phyloP scores from a whole-genome alignment of 1,284 basidiomycete species.

The Afroboletus lepidellus region DNA sequence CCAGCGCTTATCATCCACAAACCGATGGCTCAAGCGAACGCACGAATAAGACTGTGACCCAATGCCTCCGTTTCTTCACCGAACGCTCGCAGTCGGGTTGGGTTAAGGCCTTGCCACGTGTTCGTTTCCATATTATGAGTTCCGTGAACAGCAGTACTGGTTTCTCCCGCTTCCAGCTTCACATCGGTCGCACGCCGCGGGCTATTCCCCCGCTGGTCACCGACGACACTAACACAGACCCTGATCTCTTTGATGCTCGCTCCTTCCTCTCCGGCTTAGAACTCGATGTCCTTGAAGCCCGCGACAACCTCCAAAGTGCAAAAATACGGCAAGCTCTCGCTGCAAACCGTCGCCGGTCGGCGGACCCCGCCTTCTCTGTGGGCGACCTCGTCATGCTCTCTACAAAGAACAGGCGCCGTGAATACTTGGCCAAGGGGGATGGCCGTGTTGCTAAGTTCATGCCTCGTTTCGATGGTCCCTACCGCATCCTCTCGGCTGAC shows the following conservation, averaged over 20 bases:
- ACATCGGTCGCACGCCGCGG: not conserved
- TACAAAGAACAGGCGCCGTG: not conserved
- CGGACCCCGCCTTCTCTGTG: not conserved
- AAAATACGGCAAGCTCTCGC: not conserved
- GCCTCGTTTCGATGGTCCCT: not conserved
- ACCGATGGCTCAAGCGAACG: not conserved
- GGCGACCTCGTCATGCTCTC: not conserved
- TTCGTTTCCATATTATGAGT: not conserved
- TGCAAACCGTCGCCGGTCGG: not conserved
- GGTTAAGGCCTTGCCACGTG: not conserved
- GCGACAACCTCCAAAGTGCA: not conserved
- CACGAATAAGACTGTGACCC: not conserved
- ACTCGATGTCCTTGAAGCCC: not conserved
- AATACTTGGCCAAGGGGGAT: not conserved
- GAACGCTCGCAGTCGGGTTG: not conserved
- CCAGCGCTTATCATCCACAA: not conserved
- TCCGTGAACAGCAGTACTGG: not conserved
- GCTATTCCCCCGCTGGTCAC: not conserved
- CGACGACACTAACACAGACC: not conserved
- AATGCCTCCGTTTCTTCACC: not conserved
- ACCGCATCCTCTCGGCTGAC: accelerated
- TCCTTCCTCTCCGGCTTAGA: not conserved
- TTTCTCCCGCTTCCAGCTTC: not conserved
- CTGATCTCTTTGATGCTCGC: not conserved
- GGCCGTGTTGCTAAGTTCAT: not conserved